Evolutionary conservation across 179 eudicot genomes (phyloP), one percentile per base, ranked within the genome.

Genomic region (Amaranthus tricolor): DNA sequence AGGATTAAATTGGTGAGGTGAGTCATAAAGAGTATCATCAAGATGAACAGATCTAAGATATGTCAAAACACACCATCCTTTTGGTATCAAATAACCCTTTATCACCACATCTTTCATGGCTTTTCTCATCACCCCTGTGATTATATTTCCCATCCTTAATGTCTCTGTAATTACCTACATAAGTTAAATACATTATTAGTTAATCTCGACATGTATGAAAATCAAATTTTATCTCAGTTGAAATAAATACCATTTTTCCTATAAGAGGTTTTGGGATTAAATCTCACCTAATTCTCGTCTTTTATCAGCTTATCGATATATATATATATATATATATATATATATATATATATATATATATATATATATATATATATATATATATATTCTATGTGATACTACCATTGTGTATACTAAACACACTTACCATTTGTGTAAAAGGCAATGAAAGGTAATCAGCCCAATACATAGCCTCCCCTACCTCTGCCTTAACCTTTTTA

Each of bases 61-160:
- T 0, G 94, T 76, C 64, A 96, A 79, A 47, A 91, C 97, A 77
- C 94, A 89, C 92, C 96, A 96, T 68, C 97, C 98, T 71, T 88
- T 88, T 17, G 97, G 99, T 66, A 96, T 89, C 21, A 83, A 56
- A 57, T 87, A 77, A 7, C 96, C 98, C 65, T 91, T 91, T 6
- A 96, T 84, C 65, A 91, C 89, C 21, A 96, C 98, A 78, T 93
- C 98, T 82, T 86, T 91, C 87, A 88, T 83, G 13, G 99, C 89
- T 71, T 91, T 87, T 72, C 97, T 87, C 88, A 93, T 87, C 65
- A 96, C 95, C 2, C 94, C 98, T 5, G 81, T 82, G 15, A 93
- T 89, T 17, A 96, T 82, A 70, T 91, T 96, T 50, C 93, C 99
- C 86, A 93, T 79, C 74, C 99, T 85, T 56, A 93, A 77, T 0